Evolutionary conservation across 2,329 filamentous ascomycete genomes (phyloP), one percentile per base, ranked within the genome.

Genomic region (Nakataea oryzae): DNA sequence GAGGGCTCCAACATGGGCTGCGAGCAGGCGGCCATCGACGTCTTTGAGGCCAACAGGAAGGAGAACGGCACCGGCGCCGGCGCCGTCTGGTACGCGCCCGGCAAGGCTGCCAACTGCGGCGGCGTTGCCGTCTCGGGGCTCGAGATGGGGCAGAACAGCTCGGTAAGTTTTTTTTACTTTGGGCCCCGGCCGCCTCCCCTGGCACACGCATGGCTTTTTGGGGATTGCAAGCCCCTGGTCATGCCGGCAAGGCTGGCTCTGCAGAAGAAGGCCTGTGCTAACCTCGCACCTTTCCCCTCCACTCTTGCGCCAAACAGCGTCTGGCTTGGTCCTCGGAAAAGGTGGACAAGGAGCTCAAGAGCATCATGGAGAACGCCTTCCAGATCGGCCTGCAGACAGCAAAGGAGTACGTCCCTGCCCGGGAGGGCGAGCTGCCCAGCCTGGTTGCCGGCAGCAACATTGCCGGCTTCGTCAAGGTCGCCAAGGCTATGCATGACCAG

Each of bases 1-100:
- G 95, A 99, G 80, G 95, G 95, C 63, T 95, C 89, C 78, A 97
- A 97, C 86, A 97, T 99, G 95, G 95, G 95, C 67, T 97, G 92
- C 83, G 97, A 93, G 41, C 91, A 95, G 78, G 92, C 90, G 67
- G 93, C 93, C 68, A 97, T 99, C 71, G 90, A 96, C 71, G 81
- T 91, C 67, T 97, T 97, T 75, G 93, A 97, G 84, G 84, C 82
- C 24, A 81, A 87, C 70, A 85, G 93, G 69, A 86, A 81, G 74
- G 56, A 11, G 6, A 55, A 28, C 24, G 8, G 17, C n/a, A n/a
- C n/a, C 11, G 84, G 84, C 74, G 76, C 77, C 61, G 74, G 78
- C 8, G 86, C 90, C 64, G 86, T 96, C 76, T 99, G 95, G 95
- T 97, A 97, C 77, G 95, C 90, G 24, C 93, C 93, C 60, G 93